phyloP scores from a whole-genome alignment of 129 eudicot species.

The Centrapalus pauciflorus region DNA sequence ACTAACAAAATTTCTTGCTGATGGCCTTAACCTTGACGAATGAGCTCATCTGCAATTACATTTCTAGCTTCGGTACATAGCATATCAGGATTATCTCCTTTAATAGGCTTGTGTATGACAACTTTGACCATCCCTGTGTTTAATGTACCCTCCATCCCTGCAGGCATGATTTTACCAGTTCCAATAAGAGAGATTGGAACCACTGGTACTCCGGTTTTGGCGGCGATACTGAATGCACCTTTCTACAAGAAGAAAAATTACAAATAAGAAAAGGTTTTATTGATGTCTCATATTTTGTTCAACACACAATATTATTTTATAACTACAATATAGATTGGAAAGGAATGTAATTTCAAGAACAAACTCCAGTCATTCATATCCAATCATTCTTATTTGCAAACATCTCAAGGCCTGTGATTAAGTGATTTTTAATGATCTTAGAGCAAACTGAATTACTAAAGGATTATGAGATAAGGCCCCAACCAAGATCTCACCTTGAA shows the following conservation, averaged over 20 bases:
- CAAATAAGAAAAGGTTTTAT: not conserved
- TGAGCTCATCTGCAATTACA: slow-evolving; percentile 56
- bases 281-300: not conserved
- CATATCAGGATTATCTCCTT: slow-evolving; percentile 52
- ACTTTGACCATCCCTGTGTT: slow-evolving; percentile 72
- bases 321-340: not conserved
- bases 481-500: slow-evolving; percentile 61
- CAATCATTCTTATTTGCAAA: not conserved
- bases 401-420: not conserved
- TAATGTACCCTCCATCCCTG: slow-evolving; percentile 65
- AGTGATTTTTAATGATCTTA: too few relatives aligned
- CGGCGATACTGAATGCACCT: slow-evolving; percentile 97
- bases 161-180: slow-evolving; percentile 89
- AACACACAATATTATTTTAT: not conserved
- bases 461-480: not conserved
- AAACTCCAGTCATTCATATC: too few relatives aligned
- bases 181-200: slow-evolving; percentile 86
- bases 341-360: not conserved
- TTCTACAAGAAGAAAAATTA: slow-evolving; percentile 44
- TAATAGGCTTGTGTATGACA: slow-evolving; percentile 56
- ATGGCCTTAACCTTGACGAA: slow-evolving; percentile 33
- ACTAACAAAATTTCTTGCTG: slow-evolving; percentile 15
- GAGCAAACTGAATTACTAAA: not conserved
- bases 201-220: slow-evolving; percentile 79
- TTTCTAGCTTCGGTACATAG: slow-evolving; percentile 59